Base-by-base conservation (phyloP, 495 filamentous ascomycete species). In the Lichina pygmaea region DNA sequence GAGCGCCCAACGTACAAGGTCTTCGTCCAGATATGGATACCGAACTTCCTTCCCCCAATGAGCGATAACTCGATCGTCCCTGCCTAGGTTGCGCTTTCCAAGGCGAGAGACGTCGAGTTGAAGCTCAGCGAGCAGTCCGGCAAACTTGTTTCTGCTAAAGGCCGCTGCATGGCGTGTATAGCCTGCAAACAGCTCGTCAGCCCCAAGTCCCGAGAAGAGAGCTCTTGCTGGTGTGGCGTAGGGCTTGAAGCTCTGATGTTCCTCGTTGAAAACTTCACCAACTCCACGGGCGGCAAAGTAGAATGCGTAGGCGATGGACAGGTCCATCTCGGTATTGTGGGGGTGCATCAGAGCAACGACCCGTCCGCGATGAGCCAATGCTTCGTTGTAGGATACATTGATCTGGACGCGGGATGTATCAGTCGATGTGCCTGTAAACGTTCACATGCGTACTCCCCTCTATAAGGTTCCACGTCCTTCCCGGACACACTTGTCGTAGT, bases 271-370 rank as follows among this genome's bases (percentile, higher is more conserved):
- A n/a, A 67, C 58, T 6, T 57, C 40, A 0, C 86, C 89, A 46
- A 62, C 63, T 7, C 84, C 86, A 10, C 86, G 73, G 7, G 86
- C 74, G 5, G 89, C 83, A 56, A 97, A 97, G 61, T 93, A 95
- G 41, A 95, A 67, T 0, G 89, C 89, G 44, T 71, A 73, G 2
- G 78, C 79, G 52, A 99, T 95, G n/a, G 91, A 95, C 3, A 94
- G 67, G 54, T 99, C 89, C 89, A 99, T 99, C 57, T 94, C 91
- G 0, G 89, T 95, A 53, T 92, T 84, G 58, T 95, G 89, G 0
- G 89, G 89, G 52, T 77, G 68, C 53, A 95, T 89, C 11, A 99
- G 67, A 2, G 70, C 67, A 36, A 82, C 68, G 4, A 95, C 67
- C 6, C 61, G 64, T 7, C 66, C 52, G 42, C 83, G 74, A 53